Base-by-base conservation (phyloP, 306 rosid genomes). In the Fragaria iinumae region DNA sequence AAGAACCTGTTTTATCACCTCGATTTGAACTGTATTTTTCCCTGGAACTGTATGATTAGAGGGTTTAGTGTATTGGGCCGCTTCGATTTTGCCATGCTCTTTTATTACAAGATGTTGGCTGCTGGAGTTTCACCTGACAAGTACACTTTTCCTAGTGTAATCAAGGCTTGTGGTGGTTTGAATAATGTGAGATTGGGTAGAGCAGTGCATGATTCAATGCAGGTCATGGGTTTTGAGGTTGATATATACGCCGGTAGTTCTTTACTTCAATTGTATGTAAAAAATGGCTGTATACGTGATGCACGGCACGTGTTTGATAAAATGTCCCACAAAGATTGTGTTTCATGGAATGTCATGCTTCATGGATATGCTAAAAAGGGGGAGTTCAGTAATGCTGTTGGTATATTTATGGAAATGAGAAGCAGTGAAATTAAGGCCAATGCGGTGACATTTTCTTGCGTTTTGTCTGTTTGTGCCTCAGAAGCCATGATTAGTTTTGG, bases 1-100 rank as follows among this genome's bases (percentile, higher is more conserved):
- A 84, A 85, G 50, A 86, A 78, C 79, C n/a, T 86, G 80, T 89
- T 93, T 84, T 88, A 80, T 77, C 71, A 75, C 69, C 88, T 90
- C 59, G 83, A 86, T 14, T 82, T 87, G 65, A 76, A 84, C 39
- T 81, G 52, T 67, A 34, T 88, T 75, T 89, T 83, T 63, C 85
- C 95, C 39, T 93, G 98, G 98, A 93, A 89, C 84, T 91, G 90
- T 93, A 88, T 91, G 87, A 91, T 93, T 75, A 91, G 93, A 76
- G 94, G 87, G 69, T 87, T 86, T 81, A 64, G 86, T 47, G 77
- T 80, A 84, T 65, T 80, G 89, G 90, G 93, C 34, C 72, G 78
- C 87, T 88, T 81, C 80, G 80, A 89, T 66, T 77, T 81, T 80
- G 85, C 93, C 47, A 49, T 93, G 74, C 75, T 88, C 63, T 89